Percentiles rank a stretch among this genome's conserved stretches.
These are phyloP conservation scores for Wickerhamiella australiensis DNA, from an alignment of 805 yeast species.

Conservation along the genomic window DNA sequence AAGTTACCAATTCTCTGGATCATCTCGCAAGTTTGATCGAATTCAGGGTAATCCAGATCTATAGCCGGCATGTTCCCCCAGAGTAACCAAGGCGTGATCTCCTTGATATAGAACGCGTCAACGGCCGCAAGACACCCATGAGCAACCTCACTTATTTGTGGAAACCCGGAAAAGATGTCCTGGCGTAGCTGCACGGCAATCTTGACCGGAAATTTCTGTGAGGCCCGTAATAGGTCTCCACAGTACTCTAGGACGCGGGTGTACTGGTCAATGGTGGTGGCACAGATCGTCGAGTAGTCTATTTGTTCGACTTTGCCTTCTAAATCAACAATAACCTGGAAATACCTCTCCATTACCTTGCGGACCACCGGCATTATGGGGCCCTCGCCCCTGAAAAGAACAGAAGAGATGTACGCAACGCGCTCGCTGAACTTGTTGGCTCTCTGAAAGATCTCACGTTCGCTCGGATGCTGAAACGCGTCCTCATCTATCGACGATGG, in stretches of 20 bases:
- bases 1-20: conserved; percentile 2
- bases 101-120: conserved; percentile 8
- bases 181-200: conserved; percentile 6
- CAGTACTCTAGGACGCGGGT: conserved; percentile 1
- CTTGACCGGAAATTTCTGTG: not conserved
- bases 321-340: not conserved
- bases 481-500: conserved; percentile 4
- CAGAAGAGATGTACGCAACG: not conserved
- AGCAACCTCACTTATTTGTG: conserved; percentile 7
- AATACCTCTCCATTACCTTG: not conserved
- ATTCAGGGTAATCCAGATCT: conserved; percentile 5
- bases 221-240: not conserved
- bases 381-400: not conserved
- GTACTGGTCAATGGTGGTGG: conserved; percentile 12
- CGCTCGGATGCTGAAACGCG: conserved; percentile 13
- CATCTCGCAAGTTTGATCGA: not conserved
- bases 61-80: conserved; percentile 5
- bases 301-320: not conserved
- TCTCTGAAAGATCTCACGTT: conserved; percentile 6
- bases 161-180: conserved; percentile 3
- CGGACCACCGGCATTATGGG: not conserved
- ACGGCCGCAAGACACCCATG: conserved; percentile 8
- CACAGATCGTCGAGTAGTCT: conserved; percentile 6
- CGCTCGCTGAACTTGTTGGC: conserved; percentile 12
- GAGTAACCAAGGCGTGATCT: conserved; percentile 2